phyloP scores from a whole-genome alignment of 495 filamentous ascomycete species.

The Cercophora samala region DNA sequence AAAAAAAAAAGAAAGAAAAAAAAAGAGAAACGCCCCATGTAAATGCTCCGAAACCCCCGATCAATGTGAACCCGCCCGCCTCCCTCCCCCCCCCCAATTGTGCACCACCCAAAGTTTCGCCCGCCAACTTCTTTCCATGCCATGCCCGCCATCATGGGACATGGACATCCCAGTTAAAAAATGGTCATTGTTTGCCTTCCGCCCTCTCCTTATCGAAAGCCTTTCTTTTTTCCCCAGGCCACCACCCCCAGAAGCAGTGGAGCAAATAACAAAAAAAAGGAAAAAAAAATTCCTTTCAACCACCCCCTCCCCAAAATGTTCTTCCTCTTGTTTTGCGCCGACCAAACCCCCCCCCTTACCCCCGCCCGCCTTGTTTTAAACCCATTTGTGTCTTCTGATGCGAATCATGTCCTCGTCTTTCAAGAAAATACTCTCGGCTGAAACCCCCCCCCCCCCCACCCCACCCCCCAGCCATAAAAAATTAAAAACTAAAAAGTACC shows the following conservation, averaged over 20 bases:
- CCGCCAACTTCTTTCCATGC: too few relatives aligned
- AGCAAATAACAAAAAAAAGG: background rate
- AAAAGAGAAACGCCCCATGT: background rate
- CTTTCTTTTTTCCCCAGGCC: too few relatives aligned
- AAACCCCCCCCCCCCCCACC: background rate
- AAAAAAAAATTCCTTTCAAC: background rate
- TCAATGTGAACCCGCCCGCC: background rate
- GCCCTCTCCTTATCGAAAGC: too few relatives aligned
- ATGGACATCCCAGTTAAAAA: background rate
- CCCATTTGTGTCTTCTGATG: background rate
- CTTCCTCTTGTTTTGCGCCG: background rate
- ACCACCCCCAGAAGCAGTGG: background rate
- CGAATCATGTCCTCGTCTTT: background rate
- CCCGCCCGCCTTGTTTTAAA: background rate
- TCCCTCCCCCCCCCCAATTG: background rate
- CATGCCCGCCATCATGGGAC: background rate
- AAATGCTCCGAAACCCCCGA: background rate
- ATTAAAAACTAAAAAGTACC: slow-evolving; percentile 28
- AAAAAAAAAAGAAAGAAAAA: background rate
- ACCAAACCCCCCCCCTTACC: background rate
- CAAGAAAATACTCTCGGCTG: background rate
- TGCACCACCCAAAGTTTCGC: background rate
- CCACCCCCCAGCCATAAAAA: background rate
- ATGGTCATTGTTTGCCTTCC: background rate
- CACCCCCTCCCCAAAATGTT: too few relatives aligned